phyloP scores from a whole-genome alignment of 1,284 basidiomycete genomes.

The Puccinia coronata region DNA sequence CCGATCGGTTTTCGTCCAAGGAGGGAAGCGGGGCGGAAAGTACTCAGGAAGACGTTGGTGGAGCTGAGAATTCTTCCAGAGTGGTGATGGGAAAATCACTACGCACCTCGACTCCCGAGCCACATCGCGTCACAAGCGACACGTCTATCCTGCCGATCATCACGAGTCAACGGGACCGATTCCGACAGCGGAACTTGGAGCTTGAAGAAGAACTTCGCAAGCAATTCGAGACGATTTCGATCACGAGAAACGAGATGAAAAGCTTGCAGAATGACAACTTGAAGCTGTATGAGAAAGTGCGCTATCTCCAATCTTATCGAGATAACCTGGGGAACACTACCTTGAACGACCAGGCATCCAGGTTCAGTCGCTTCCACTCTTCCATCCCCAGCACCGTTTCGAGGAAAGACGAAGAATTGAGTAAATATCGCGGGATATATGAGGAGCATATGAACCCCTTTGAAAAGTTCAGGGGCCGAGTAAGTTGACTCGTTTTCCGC shows the following conservation, averaged over 20 bases:
- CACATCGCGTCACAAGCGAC: constrained; percentile 23
- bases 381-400: constrained; percentile 53
- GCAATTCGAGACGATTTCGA: constrained; percentile 89
- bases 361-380: constrained; percentile 8
- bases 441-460: constrained; percentile 97
- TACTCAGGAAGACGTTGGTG: constrained; percentile 58
- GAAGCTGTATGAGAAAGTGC: constrained; percentile 92
- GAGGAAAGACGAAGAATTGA: constrained; percentile 69
- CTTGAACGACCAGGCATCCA: constrained; percentile 47
- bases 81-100: constrained; percentile 33
- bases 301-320: constrained; percentile 91
- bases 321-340: constrained; percentile 62
- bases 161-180: constrained; percentile 91
- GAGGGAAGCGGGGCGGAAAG: constrained; percentile 66
- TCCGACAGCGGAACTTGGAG: constrained; percentile 91
- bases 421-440: constrained; percentile 84
- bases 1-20: constrained; percentile 63
- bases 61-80: constrained; percentile 48
- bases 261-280: constrained; percentile 86
- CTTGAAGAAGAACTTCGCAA: constrained; percentile 95
- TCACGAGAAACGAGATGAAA: constrained; percentile 82
- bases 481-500: constrained; percentile 63
- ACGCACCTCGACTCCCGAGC: constrained; percentile 25
- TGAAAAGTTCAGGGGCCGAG: constrained; percentile 89
- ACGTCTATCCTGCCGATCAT: constrained; percentile 93